These are phyloP conservation scores for Phytophthora nicotianae DNA, from an alignment of 352 stramenopile genomes.

Conservation along the genomic window DNA sequence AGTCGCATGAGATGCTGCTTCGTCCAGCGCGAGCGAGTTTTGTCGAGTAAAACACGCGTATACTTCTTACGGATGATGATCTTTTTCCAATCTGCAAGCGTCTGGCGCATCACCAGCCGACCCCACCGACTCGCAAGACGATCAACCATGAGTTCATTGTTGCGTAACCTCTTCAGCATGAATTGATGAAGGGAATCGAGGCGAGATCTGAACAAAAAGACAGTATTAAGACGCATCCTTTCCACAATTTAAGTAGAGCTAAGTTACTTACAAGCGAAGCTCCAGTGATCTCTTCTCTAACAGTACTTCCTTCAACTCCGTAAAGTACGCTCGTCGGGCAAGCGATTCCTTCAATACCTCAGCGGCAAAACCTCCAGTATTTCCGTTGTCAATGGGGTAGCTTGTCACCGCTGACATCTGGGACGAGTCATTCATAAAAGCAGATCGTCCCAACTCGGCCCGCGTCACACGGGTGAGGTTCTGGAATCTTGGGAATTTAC, in stretches of 20 bases:
- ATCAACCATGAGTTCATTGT: constrained; percentile 70
- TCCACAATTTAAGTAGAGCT: background rate
- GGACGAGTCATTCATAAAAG: constrained; percentile 42
- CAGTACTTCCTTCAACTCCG: constrained; percentile 52
- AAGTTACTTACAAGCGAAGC: constrained; percentile 35
- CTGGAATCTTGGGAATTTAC: constrained; percentile 59
- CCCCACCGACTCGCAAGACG: constrained; percentile 60
- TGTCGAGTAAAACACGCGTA: constrained; percentile 65
- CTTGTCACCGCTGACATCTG: background rate
- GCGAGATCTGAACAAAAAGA: constrained; percentile 27
- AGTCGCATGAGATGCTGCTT: constrained; percentile 51
- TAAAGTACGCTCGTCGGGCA: constrained; percentile 55
- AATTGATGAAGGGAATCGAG: constrained; percentile 56
- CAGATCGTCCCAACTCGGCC: constrained; percentile 42
- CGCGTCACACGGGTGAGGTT: constrained; percentile 39
- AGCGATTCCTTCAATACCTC: constrained; percentile 33
- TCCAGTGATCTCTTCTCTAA: constrained; percentile 45
- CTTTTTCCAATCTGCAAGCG: constrained; percentile 73
- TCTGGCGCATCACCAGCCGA: constrained; percentile 54
- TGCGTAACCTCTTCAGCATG: constrained; percentile 62
- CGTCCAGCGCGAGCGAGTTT: constrained; percentile 58
- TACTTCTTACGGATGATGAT: constrained; percentile 78
- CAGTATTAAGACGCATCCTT: too few relatives aligned
- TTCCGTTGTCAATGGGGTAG: background rate
- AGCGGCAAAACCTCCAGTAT: constrained; percentile 12